Evolutionary conservation across 1,139 yeast species (phyloP), one percentile per base, ranked within the genome.

Genomic region (Geotrichum aggregatum): DNA sequence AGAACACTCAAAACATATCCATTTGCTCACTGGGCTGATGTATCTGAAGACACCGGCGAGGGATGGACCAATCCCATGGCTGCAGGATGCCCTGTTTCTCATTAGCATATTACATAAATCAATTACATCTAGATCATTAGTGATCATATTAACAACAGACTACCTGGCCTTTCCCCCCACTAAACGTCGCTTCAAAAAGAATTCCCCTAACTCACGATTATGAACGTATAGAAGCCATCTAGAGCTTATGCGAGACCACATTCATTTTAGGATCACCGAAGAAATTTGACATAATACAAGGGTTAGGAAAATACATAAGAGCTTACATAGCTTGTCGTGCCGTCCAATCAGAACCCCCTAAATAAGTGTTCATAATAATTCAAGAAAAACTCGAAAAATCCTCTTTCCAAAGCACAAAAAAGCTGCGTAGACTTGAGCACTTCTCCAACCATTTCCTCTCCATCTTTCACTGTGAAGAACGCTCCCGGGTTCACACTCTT

Each of bases 1-100:
- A 78, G 75, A 60, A 83, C 89, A 0, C 65, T 77, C 34, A 80
- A 83, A 14, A 71, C 80, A 1, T 83, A 83, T 63, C 89, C 89
- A 26, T 83, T 83, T 64, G 78, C 79, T 1, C 68, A 71, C 48
- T 76, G 69, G 69, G 61, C 63, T 30, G 57, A 63, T 42, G 54
- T 50, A 10, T 36, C 49, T 4, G 41, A 51, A 10, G 52, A 52
- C 54, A 52, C 58, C 43, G 55, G 56, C 42, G 42, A 55, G 22
- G 67, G 67, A 10, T 63, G 66, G 61, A 52, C 61, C 8, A 63
- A 63, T 36, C 66, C 66, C 8, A 43, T 47, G 33, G 33, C 19
- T n/a, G 30, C 28, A 11, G 31, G 22, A 13, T 33, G 44, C 49
- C 44, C 46, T 28, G 47, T 22, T 14, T 28, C 50, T 26, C 33